Evolutionary conservation across 1,284 basidiomycete genomes (phyloP).

Genomic region (Wolfiporia cocos): DNA sequence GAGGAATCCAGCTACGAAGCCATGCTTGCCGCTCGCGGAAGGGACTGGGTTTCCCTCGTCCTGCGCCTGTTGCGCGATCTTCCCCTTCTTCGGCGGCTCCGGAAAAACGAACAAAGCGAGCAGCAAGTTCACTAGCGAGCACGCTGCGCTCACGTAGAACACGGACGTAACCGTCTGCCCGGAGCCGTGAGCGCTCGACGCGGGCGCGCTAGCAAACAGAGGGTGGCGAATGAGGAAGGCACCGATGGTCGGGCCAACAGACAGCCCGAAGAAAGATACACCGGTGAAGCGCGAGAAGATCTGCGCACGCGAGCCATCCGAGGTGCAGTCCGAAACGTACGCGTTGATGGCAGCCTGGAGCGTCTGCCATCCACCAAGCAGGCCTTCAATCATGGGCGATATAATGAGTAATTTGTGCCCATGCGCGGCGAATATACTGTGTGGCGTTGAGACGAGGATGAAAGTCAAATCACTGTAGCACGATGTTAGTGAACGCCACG

Average conservation of each 20-base stretch:
- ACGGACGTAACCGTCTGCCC: conserved; percentile 40
- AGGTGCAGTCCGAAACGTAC: conserved; percentile 84
- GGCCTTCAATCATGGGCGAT: conserved; percentile 78
- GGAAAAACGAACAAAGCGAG: conserved; percentile 57
- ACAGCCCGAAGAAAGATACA: conserved; percentile 66
- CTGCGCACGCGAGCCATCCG: conserved; percentile 74
- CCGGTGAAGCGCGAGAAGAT: conserved; percentile 79
- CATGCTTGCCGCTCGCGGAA: conserved; percentile 6
- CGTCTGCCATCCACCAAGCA: conserved; percentile 83
- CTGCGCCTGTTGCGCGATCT: conserved; percentile 22
- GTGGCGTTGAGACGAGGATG: conserved; percentile 71
- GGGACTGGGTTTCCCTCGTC: conserved; percentile 15
- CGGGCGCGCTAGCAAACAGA: conserved; percentile 32
- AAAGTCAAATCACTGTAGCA: conserved; percentile 66
- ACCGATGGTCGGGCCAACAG: conserved; percentile 68
- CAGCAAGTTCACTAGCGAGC: conserved; percentile 42
- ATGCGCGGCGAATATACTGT: conserved; percentile 56
- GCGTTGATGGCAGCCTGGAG: conserved; percentile 76
- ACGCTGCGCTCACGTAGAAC: conserved; percentile 51
- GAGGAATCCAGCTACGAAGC: conserved; percentile 31
- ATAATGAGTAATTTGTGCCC: conserved; percentile 73
- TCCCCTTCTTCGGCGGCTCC: conserved; percentile 50
- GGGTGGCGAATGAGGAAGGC: conserved; percentile 62
- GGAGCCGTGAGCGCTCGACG: conserved; percentile 19
- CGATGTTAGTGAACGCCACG: not conserved